Evolutionary conservation across 2,329 filamentous ascomycete species (phyloP), one percentile per base, ranked within the genome.

Genomic region (Xylariales sp.): DNA sequence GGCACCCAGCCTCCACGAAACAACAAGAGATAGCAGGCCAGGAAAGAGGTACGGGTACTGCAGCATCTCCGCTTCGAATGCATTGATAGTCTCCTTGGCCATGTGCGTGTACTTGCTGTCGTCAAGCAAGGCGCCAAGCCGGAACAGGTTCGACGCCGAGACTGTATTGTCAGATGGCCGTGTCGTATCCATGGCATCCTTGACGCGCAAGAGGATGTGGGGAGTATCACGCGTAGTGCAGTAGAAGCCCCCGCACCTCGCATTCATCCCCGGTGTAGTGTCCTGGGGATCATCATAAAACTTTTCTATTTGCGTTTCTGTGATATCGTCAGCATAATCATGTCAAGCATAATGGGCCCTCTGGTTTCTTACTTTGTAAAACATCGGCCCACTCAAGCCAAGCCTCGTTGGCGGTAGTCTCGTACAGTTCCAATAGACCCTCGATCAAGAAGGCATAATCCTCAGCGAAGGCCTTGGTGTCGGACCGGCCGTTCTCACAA

Each of bases 31-130:
- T 51, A 97, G 72, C 50, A 97, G 71, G 4, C 85, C 85, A 0
- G 87, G 83, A 62, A 94, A 97, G 3, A 97, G 72, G 72, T 93
- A 95, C 0, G 93, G 89, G 52, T 97, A 89, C 59, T 97, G 89
- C 54, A 94, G 71, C 49, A 95, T 81, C 64, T 98, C 93, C 0
- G 86, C 83, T 50, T 95, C 88, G 49, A 98, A 98, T 0, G 89
- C 88, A 42, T 81, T 79, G 44, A 90, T 79, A 1, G 88, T 93
- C 48, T 85, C 76, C 35, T 76, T 74, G 0, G 88, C 89, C 35
- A 81, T 70, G 36, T 68, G 66, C 0, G 71, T 72, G 53, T 88
- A 90, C 3, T 62, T 60, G 2, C 13, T 19, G 14, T 25, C 12
- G 11, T 20, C 18, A 0, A 95, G 69, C 2, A 95, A 59, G 5